phyloP scores from a whole-genome alignment of 208 protist species.

The Trypanosoma conorhini region DNA sequence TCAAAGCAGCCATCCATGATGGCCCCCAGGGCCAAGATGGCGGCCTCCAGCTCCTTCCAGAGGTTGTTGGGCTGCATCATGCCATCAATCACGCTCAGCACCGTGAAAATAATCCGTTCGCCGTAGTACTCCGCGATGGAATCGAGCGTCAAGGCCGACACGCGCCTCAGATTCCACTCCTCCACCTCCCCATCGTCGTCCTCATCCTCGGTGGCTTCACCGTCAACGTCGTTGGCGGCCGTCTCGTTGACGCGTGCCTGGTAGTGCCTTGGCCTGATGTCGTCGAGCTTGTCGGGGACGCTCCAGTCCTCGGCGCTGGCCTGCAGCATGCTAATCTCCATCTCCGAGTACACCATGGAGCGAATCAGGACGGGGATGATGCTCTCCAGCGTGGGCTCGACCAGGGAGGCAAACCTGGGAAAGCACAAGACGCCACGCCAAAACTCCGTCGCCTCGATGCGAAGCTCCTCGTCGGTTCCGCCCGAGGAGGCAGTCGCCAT shows the following conservation, averaged over 20 bases:
- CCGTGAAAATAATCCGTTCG: conserved; percentile 67
- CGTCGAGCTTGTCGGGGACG: conserved; percentile 79
- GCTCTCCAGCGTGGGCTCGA: conserved; percentile 43
- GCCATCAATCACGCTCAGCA: conserved; percentile 78
- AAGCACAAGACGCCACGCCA: conserved; percentile 77
- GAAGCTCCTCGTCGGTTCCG: conserved; percentile 55
- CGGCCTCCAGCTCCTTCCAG: conserved; percentile 89
- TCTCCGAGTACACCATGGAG: conserved; percentile 91
- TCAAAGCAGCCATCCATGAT: conserved; percentile 91
- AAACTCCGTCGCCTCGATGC: conserved; percentile 86
- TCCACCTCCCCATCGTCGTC: conserved; percentile 87
- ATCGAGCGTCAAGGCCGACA: conserved; percentile 86
- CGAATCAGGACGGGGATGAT: conserved; percentile 83
- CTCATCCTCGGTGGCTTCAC: conserved; percentile 74
- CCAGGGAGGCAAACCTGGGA: conserved; percentile 64
- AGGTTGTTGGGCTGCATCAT: conserved; percentile 60
- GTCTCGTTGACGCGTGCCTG: conserved; percentile 50
- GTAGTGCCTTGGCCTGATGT: conserved; percentile 87
- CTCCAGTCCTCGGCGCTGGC: conserved; percentile 78
- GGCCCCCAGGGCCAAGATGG: conserved; percentile 92
- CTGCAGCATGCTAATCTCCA: conserved; percentile 87
- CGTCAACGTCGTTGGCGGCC: conserved; percentile 35
- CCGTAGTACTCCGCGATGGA: conserved; percentile 83
- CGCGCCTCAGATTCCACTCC: conserved; percentile 93
- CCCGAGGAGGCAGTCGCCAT: conserved; percentile 42